phyloP scores from a whole-genome alignment of 202 grass and related monocot species.

The Saccharum hybrid region DNA sequence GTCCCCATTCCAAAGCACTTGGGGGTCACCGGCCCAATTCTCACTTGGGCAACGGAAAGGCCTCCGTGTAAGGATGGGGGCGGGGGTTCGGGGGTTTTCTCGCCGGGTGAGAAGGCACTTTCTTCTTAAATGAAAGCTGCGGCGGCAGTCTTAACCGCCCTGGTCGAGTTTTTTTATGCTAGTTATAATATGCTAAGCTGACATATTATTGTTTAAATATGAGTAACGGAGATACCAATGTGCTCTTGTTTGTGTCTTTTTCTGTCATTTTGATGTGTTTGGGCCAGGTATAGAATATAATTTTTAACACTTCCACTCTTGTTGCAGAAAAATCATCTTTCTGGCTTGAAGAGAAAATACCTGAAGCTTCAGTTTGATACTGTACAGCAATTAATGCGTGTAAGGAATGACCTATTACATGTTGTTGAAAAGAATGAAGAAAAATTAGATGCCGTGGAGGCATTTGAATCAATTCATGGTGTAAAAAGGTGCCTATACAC shows the following conservation, averaged over 20 bases:
- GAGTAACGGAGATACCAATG: conserved; percentile 23
- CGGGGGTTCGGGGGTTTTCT: no score
- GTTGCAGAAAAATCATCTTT: conserved; percentile 98
- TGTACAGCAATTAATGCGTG: conserved; percentile 88
- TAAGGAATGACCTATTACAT: conserved; percentile 86
- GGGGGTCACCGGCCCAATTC: no score
- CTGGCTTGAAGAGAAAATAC: conserved; percentile 84
- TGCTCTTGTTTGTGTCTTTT: conserved; percentile 21
- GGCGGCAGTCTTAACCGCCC: no score
- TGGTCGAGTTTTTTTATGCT: background rate
- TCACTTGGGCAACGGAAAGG: no score
- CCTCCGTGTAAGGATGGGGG: no score
- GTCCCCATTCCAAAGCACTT: no score
- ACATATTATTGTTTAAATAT: conserved; percentile 37
- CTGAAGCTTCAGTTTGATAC: conserved; percentile 92
- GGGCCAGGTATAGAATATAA: background rate
- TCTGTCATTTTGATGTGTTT: conserved; percentile 15
- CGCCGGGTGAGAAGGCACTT: no score
- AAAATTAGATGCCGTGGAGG: conserved; percentile 74
- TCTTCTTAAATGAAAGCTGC: no score
- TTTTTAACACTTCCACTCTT: conserved; percentile 43
- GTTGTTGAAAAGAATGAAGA: conserved; percentile 85
- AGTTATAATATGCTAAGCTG: conserved; percentile 33
- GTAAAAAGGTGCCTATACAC: conserved; percentile 65
- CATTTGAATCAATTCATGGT: conserved; percentile 90